Conservation (phyloP, 1,139 yeast genomes). For the Candida tropicalis region DNA sequence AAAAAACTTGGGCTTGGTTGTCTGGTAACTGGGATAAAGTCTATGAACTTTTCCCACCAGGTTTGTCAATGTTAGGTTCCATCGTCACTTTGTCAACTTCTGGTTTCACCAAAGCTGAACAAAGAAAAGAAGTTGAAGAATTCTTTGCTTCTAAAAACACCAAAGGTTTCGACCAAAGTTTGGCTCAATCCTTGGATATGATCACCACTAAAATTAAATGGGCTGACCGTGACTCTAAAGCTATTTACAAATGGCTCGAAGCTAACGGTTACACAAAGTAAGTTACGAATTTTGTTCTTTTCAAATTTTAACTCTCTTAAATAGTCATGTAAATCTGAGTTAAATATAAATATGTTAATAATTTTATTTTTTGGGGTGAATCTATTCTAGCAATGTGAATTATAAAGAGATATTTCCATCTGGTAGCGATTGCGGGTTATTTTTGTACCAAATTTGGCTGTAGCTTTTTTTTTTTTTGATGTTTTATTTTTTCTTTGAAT, state of each 20-base stretch:
- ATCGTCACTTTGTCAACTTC: conserved; percentile 65
- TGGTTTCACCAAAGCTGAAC: conserved; percentile 65
- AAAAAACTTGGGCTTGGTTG: conserved; percentile 77
- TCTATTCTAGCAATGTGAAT: too few relatives aligned
- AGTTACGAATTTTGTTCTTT: background rate
- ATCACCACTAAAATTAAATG: conserved; percentile 64
- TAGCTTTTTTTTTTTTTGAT: background rate
- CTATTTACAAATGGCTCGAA: conserved; percentile 56
- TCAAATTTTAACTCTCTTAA: background rate
- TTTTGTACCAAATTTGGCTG: background rate
- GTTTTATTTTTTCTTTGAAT: background rate
- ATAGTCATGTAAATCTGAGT: background rate
- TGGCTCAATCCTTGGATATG: conserved; percentile 72
- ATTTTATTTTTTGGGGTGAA: too few relatives aligned
- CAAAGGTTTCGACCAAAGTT: conserved; percentile 72
- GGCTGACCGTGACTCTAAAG: conserved; percentile 63
- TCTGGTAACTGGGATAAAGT: conserved; percentile 73
- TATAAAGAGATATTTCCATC: too few relatives aligned
- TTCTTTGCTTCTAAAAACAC: conserved; percentile 67
- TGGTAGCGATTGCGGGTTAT: conserved; percentile 3
- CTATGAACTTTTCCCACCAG: conserved; percentile 73
- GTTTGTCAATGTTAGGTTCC: conserved; percentile 74
- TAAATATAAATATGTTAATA: background rate
- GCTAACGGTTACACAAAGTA: conserved; percentile 43
- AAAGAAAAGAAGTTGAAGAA: conserved; percentile 43